These are phyloP conservation scores for Plectranthus barbatus DNA, from an alignment of 257 asterid species.

Conservation along the genomic window DNA sequence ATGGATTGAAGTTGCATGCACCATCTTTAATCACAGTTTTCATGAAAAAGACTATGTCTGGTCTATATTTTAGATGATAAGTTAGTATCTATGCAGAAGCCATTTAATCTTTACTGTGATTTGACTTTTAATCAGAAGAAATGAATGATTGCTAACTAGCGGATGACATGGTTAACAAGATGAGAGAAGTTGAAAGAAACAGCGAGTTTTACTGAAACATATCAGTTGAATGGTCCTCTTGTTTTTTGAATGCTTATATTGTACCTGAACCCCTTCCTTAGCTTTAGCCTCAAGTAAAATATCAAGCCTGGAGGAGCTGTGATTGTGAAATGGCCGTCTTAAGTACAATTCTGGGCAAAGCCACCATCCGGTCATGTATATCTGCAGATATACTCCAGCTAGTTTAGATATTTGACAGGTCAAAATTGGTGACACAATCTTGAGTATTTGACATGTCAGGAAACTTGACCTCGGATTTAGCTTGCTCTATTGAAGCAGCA, in stretches of 20 bases:
- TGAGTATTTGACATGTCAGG: not conserved
- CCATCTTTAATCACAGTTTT: not conserved
- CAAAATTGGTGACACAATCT: conserved; percentile 6
- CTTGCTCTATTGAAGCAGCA: conserved; percentile 73
- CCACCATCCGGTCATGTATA: conserved; percentile 98
- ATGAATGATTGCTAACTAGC: not conserved
- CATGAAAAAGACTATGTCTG: not conserved
- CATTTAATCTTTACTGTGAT: not conserved
- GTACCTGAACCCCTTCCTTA: conserved; percentile 89
- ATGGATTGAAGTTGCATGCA: not conserved
- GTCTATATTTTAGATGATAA: not conserved
- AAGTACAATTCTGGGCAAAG: conserved; percentile 91
- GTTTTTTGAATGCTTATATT: not conserved
- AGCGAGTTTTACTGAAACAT: not conserved
- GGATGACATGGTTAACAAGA: not conserved
- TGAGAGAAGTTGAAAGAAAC: not conserved
- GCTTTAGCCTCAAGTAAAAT: conserved; percentile 81
- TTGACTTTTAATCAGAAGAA: not conserved
- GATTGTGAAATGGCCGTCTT: conserved; percentile 68
- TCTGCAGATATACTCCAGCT: conserved; percentile 33
- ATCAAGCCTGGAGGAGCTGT: conserved; percentile 73
- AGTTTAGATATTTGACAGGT: conserved; percentile 13
- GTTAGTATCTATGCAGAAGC: not conserved
- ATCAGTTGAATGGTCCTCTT: not conserved
- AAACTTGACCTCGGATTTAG: conserved; percentile 71